phyloP scores from a whole-genome alignment of 2,329 filamentous ascomycete species.

The Colletotrichum eleusines region DNA sequence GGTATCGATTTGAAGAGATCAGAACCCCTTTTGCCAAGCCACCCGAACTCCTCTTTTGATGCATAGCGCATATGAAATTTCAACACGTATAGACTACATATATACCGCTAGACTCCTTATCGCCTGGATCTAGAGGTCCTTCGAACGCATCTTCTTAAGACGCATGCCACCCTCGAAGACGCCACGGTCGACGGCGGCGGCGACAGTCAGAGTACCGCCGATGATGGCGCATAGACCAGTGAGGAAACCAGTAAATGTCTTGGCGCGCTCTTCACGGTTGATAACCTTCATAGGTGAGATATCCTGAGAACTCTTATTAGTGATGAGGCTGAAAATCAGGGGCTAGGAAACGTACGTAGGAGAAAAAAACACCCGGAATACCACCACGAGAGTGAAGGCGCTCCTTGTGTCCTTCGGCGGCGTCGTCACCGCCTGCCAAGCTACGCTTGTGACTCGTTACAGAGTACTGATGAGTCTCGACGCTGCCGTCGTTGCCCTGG shows the following conservation, averaged over 20 bases:
- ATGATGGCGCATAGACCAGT: conserved; percentile 95
- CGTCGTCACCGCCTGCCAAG: conserved; percentile 84
- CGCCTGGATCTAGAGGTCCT: conserved; percentile 62
- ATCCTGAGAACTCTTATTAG: conserved; percentile 68
- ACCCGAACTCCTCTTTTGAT: conserved; percentile 43
- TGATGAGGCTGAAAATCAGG: conserved; percentile 5
- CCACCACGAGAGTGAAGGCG: conserved; percentile 89
- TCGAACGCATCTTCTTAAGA: conserved; percentile 86
- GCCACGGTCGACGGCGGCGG: conserved; percentile 90
- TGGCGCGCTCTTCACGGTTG: conserved; percentile 90
- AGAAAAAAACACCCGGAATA: conserved; percentile 98
- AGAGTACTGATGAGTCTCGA: conserved; percentile 98
- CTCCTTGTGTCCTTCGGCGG: conserved; percentile 90
- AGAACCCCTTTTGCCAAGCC: conserved; percentile 35
- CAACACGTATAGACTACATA: conserved; percentile 39
- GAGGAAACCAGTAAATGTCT: conserved; percentile 92
- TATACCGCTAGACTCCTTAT: conserved; percentile 9
- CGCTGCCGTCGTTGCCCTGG: conserved; percentile 76
- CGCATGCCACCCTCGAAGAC: conserved; percentile 89
- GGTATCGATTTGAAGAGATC: conserved; percentile 30
- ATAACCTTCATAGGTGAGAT: conserved; percentile 99
- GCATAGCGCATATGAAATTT: conserved; percentile 34
- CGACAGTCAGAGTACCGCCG: conserved; percentile 94
- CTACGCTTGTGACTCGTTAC: conserved; percentile 97
- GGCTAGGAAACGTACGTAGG: conserved; percentile 76